phyloP scores from a whole-genome alignment of 2,329 filamentous ascomycete genomes.

The Chalara sp. region DNA sequence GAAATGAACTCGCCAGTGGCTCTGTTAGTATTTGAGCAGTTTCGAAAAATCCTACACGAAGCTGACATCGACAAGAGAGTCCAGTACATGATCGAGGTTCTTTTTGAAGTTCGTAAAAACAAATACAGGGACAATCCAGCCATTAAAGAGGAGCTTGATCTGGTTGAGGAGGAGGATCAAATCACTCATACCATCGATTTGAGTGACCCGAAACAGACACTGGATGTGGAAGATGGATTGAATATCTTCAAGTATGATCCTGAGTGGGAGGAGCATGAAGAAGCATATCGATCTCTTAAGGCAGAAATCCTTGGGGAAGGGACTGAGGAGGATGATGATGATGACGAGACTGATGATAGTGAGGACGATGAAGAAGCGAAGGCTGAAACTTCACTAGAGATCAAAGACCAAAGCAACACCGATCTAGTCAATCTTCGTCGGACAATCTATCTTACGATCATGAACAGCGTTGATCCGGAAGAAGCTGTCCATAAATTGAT shows the following conservation, averaged over 20 bases:
- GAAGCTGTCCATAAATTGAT: conserved; percentile 97
- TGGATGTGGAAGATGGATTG: conserved; percentile 78
- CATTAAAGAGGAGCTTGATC: conserved; percentile 84
- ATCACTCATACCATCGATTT: conserved; percentile 83
- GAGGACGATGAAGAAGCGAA: conserved; percentile 66
- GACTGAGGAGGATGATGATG: conserved; percentile 79
- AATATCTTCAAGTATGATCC: conserved; percentile 95
- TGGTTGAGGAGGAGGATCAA: conserved; percentile 97
- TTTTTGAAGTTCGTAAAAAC: conserved; percentile 95
- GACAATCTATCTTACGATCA: conserved; percentile 95
- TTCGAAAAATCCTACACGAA: conserved; percentile 91
- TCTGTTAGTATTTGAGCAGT: conserved; percentile 89
- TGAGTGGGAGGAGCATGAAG: conserved; percentile 86
- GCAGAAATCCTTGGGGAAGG: conserved; percentile 90
- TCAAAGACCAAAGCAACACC: conserved; percentile 96
- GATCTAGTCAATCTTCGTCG: conserved; percentile 89
- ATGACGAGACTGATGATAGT: conserved; percentile 54
- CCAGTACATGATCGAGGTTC: conserved; percentile 98
- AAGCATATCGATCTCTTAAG: conserved; percentile 82
- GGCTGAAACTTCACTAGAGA: conserved; percentile 80
- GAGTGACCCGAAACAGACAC: conserved; percentile 56
- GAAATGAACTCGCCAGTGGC: conserved; percentile 90
- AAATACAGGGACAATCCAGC: conserved; percentile 93
- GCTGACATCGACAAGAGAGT: conserved; percentile 95
- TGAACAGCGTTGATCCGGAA: conserved; percentile 92